Evolutionary conservation across 139 green algal genomes (phyloP), one percentile per base, ranked within the genome.

Genomic region (Astrephomene gubernaculifera): DNA sequence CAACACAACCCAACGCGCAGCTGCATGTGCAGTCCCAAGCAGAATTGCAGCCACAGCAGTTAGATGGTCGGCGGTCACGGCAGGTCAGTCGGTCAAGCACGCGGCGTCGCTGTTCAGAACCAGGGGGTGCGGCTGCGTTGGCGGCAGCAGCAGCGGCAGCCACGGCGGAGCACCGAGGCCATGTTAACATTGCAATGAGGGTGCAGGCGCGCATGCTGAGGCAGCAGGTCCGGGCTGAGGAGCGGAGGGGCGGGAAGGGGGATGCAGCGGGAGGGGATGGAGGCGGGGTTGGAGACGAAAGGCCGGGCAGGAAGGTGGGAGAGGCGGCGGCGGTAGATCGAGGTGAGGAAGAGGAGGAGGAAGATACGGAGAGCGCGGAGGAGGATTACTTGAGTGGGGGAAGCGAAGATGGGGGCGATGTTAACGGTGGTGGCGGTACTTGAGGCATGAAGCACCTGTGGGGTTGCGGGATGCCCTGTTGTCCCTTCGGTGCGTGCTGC

Each of bases 311-410:
- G n/a, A n/a, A n/a, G n/a, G n/a, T n/a, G n/a, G n/a, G n/a, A n/a
- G n/a, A n/a, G n/a, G n/a, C n/a, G n/a, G n/a, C n/a, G n/a, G n/a
- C n/a, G n/a, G n/a, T n/a, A n/a, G n/a, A n/a, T n/a, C n/a, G n/a
- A n/a, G n/a, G n/a, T n/a, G 75, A 33, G 27, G 57, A 72, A 9
- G 57, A 60, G 2, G 57, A 71, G 1, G 76, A 72, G 9, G 60
- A 63, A 22, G 76, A 83, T 4, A 83, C 60, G 41, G 76, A 83
- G 0, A 83, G 76, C 57, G 76, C 72, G 14, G 76, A 83, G 41
- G 76, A 63, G 8, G 76, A 83, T 21, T 83, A 83, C 60, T 49
- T 82, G 54, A 71, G 72, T 49, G 72, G n/a, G n/a, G n/a, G n/a
- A n/a, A n/a, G n/a, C n/a, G n/a, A n/a, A n/a, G n/a, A n/a, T n/a